Percentiles rank a stretch among this genome's conserved stretches.
phyloP scores from a whole-genome alignment of 1,284 basidiomycete genomes.

The Cryptococcus sp. region DNA sequence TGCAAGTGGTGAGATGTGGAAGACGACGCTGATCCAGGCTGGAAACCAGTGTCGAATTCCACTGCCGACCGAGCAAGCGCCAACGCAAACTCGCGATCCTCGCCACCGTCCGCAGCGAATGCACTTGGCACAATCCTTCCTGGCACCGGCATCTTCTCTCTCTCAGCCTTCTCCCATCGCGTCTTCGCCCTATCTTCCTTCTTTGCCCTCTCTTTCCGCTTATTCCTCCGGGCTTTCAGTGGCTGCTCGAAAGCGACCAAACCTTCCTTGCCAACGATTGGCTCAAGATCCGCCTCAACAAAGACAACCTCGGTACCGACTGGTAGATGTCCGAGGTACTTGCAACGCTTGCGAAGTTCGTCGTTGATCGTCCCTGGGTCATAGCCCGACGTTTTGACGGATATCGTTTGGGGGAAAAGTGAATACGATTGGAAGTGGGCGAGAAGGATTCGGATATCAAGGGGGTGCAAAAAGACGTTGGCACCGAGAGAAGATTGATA shows the following conservation, averaged over 20 bases:
- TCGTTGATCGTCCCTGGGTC: constrained; percentile 72
- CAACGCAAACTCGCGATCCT: constrained; percentile 40
- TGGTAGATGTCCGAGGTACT: constrained; percentile 90
- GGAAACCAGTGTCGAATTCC: constrained; percentile 18
- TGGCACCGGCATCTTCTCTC: constrained; percentile 59
- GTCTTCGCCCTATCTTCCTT: constrained; percentile 79
- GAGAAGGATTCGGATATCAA: constrained; percentile 91
- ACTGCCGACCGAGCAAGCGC: constrained; percentile 38
- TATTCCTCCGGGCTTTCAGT: constrained; percentile 70
- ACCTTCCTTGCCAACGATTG: constrained; percentile 70
- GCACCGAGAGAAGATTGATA: constrained; percentile 93
- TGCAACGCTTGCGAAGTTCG: constrained; percentile 88
- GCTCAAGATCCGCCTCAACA: constrained; percentile 79
- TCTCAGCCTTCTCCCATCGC: constrained; percentile 70
- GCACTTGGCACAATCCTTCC: constrained; percentile 14
- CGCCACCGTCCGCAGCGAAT: constrained; percentile 19
- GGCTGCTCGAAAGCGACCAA: constrained; percentile 77
- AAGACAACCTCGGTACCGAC: constrained; percentile 92
- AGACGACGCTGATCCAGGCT: constrained; percentile 22
- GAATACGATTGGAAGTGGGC: constrained; percentile 80
- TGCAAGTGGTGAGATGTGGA: constrained; percentile 6
- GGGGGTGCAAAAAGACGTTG: constrained; percentile 88
- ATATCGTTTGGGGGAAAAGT: constrained; percentile 79
- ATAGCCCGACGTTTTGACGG: constrained; percentile 73
- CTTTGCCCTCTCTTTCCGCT: constrained; percentile 72